phyloP scores from a whole-genome alignment of 192 early-diverging fungal species.

The Neocallimastix lanati region DNA sequence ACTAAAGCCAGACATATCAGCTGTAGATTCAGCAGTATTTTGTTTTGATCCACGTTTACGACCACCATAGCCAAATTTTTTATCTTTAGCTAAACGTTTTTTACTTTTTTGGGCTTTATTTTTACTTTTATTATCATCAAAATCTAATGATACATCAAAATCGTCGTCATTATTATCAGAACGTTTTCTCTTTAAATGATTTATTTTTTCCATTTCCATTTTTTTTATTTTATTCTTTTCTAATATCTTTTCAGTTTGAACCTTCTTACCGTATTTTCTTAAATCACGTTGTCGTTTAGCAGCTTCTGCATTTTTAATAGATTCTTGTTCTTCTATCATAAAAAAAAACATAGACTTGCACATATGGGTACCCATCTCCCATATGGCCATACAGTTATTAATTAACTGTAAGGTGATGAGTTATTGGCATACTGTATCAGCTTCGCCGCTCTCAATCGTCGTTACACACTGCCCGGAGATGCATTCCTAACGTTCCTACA shows the following conservation, averaged over 20 bases:
- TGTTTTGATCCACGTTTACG: conserved; percentile 57
- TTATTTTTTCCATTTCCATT: conserved; percentile 79
- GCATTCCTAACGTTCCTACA: too few relatives aligned
- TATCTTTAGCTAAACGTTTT: conserved; percentile 53
- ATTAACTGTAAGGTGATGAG: too few relatives aligned
- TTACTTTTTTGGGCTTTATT: conserved; percentile 6
- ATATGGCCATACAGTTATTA: too few relatives aligned
- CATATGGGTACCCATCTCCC: too few relatives aligned
- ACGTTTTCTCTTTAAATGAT: conserved; percentile 67
- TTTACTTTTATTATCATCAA: conserved; percentile 7
- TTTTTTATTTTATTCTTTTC: conserved; percentile 76
- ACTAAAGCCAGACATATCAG: conserved; percentile 51
- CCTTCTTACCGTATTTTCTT: conserved; percentile 96
- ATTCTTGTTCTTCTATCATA: conserved; percentile 64
- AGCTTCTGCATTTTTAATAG: conserved; percentile 62
- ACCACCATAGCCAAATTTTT: conserved; percentile 84
- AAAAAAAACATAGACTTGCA: too few relatives aligned
- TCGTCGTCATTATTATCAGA: conserved; percentile 21
- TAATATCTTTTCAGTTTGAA: conserved; percentile 76
- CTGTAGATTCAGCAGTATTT: conserved; percentile 59
- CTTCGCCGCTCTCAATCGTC: too few relatives aligned
- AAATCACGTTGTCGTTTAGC: conserved; percentile 71
- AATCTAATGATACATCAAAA: conserved; percentile 20
- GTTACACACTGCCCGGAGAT: too few relatives aligned
- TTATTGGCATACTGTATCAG: too few relatives aligned